phyloP scores from a whole-genome alignment of 805 yeast species.

The Metschnikowia drakensbergensis region DNA sequence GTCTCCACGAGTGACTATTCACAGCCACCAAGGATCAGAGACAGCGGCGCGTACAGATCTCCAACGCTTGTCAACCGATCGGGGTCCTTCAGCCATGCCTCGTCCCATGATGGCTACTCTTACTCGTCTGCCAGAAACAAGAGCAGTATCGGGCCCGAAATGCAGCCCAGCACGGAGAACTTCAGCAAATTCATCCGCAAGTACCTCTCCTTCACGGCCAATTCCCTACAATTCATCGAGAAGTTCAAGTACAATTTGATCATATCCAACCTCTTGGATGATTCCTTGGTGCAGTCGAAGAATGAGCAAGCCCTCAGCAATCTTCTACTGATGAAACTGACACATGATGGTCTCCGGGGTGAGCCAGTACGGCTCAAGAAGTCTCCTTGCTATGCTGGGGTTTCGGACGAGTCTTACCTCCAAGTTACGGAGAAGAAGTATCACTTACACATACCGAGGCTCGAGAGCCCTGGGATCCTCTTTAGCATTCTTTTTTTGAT shows the following conservation, averaged over 20 bases:
- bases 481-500: conserved; percentile 24
- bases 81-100: conserved; percentile 6
- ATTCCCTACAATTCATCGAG: conserved; percentile 31
- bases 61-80: conserved; percentile 3
- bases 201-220: conserved; percentile 21
- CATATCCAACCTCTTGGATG: conserved; percentile 37
- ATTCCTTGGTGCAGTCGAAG: conserved; percentile 40
- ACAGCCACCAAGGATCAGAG: conserved; percentile 13
- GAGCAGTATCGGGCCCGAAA: background rate
- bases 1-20: conserved; percentile 19
- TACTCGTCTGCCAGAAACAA: background rate
- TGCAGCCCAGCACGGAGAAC: conserved; percentile 13
- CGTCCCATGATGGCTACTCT: background rate
- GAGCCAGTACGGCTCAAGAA: conserved; percentile 2
- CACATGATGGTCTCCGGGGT: conserved; percentile 2
- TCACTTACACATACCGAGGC: conserved; percentile 1
- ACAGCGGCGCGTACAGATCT: background rate
- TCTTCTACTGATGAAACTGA: conserved; percentile 7
- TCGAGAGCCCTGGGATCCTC: conserved; percentile 12
- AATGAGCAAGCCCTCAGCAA: conserved; percentile 33
- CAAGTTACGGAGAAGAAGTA: conserved; percentile 16
- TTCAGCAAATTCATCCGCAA: conserved; percentile 23
- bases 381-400: background rate
- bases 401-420: conserved; percentile 24
- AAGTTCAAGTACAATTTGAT: conserved; percentile 39